Base-by-base conservation (phyloP, 805 yeast genomes). In the Ogataea thermomethanolica region DNA sequence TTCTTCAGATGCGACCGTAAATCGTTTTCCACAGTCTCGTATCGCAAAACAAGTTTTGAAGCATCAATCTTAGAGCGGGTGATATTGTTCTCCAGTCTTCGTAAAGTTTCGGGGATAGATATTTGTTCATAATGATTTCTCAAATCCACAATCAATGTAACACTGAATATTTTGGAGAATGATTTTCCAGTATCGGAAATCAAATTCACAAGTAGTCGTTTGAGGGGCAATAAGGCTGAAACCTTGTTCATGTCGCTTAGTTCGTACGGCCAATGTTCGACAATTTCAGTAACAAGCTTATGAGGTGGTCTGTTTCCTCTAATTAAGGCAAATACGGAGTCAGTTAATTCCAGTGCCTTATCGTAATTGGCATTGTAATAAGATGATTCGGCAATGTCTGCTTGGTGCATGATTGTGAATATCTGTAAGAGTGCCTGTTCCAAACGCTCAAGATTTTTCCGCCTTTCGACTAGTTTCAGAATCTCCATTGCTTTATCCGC, bases 161-260 rank as follows among this genome's bases (percentile, higher is more conserved):
- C 73, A 7, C 73, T 67, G 53, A 90, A 79, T 32, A 76, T 64
- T 17, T 72, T 66, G 6, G 81, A 74, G 49, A 79, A 84, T n/a
- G 80, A 76, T 27, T 73, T 75, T 11, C 93, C 90, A 36, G 87
- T 81, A 31, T 75, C 79, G n/a, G 70, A 64, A 35, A 81, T 74
- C 50, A 88, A 61, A 20, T 65, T 69, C 10, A 71, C 65, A 25
- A 89, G 62, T 29, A 74, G 70, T 34, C 76, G 78, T 35, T 76
- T 70, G 11, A 82, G 57, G 25, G 70, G 63, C 4, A 58, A 50
- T 21, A 82, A 60, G 3, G 82, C 85, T 1, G 75, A 73, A 14
- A 82, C 59, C 4, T 56, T 52, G 2, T 72, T 56, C 25, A 79
- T 53, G 43, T 74, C 70, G 3, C 58, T 45, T 8, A 71, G 44